Base-by-base conservation (phyloP, 2,329 filamentous ascomycete genomes). In the Exophiala dermatitidis region DNA sequence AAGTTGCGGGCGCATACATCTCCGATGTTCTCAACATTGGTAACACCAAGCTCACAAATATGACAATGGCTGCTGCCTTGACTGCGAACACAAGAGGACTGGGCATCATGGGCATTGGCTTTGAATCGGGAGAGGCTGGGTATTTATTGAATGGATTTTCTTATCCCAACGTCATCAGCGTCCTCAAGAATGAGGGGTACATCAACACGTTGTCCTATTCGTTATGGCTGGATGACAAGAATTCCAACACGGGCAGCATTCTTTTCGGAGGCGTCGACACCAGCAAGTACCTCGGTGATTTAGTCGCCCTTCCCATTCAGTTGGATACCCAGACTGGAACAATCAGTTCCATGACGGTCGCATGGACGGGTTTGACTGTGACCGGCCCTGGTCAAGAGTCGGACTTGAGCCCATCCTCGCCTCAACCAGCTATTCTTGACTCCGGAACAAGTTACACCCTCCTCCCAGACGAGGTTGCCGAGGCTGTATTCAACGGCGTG, bases 231-330 rank as follows among this genome's bases (percentile, higher is more conserved):
- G 74, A 77, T 60, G 72, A 77, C 64, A 64, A 73, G 31, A 74
- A 80, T 49, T 76, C 85, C 0, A 82, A 76, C 55, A 83, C 77
- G 1, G 88, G 88, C 34, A 84, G 74, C 61, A 84, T 91, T 55
- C 73, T 91, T 1, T 93, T 91, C 61, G 88, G 88, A 37, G 88
- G 86, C n/a, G 81, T 90, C 54, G 86, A 91, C 66, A 86, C 81
- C 0, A 79, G 77, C 54, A 90, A 90, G 66, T 93, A 82, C 69
- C 66, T 74, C 0, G 86, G 86, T 45, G 68, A 78, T 1, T 74
- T 90, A 32, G 74, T 76, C 43, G 79, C 76, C 4, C 73, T 90
- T 30, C 74, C 83, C 10, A 74, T 89, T 61, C 66, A 74, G 49
- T 65, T 70, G 53, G 66, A 72, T 45, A 58, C 72, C 48, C 80